Evolutionary conservation across 768 basidiomycete genomes (phyloP), one percentile per base, ranked within the genome.

Genomic region (Suillus decipiens): DNA sequence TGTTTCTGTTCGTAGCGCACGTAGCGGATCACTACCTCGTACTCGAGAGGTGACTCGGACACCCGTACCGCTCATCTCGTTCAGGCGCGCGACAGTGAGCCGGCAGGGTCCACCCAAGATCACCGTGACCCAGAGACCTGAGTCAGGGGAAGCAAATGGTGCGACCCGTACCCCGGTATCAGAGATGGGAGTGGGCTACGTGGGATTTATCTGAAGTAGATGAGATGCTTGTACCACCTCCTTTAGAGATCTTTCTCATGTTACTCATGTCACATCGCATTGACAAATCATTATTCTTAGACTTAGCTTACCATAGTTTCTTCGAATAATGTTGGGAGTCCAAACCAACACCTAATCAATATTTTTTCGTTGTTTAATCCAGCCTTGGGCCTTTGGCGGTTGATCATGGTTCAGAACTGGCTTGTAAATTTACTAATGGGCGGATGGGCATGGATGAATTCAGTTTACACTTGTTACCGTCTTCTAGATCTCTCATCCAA

Each of bases 51-150:
- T 28, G 37, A 57, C 37, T 39, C 37, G 56, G 56, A 41, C 17
- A n/a, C n/a, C 39, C 11, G 56, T 57, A 41, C 56, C 56, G 11
- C 56, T 57, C 24, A 57, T 57, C 39, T 41, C 39, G 6, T 57
- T 57, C 19, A 57, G 56, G 37, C 56, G 56, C 39, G 56, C 56
- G 37, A 57, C 56, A 31, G 39, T 57, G 10, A 57, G 56, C 39
- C 56, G 39, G 39, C 56, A 57, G 39, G 6, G 24, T 17, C 56
- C 56, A 3, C 56, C 56, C 11, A 57, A 57, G 39, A 57, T 57
- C 17, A 57, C 56, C 37, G 37, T 57, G 24, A 57, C 56, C 39
- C 22, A 39, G 15, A 41, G 56, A 41, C 56, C 56, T 31, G 56
- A 57, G 17, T 57, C 56, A 19, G 56, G 56, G 56, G 56, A 57